A percentile compares a stretch with the other conserved stretches of the same genome.
phyloP scores from a whole-genome alignment of 371 early-diverging fungal species.

The Apophysomyces ossiformis region DNA sequence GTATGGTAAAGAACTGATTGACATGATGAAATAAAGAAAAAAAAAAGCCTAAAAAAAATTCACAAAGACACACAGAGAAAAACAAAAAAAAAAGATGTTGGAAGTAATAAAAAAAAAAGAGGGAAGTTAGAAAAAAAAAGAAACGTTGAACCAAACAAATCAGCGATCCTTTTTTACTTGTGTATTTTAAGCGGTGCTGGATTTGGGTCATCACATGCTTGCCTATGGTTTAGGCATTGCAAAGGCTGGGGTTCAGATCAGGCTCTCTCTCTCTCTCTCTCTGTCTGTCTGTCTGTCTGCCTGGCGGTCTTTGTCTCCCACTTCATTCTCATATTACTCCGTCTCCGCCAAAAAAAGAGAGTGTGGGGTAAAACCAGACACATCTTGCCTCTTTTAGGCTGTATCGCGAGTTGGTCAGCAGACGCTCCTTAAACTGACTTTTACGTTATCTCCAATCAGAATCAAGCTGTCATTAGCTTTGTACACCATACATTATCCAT shows the following conservation, averaged over 20 bases:
- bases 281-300: too few species aligned
- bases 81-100: not conserved
- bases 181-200: too few species aligned
- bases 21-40: not conserved
- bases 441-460: too few species aligned
- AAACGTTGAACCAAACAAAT: not conserved
- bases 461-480: too few species aligned
- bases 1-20: conserved; percentile 1
- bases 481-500: too few species aligned
- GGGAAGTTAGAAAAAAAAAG: not conserved
- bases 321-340: too few species aligned
- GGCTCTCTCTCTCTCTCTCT: not conserved
- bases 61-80: not conserved
- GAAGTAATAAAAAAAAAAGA: not conserved
- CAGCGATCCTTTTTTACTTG: not conserved
- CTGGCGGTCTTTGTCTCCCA: too few species aligned
- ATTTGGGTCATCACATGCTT: not conserved
- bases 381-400: too few species aligned
- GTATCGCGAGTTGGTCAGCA: too few species aligned
- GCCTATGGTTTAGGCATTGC: not conserved
- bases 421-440: too few species aligned
- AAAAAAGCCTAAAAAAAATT: not conserved
- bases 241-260: conserved; percentile 6
- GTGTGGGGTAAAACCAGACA: too few species aligned
- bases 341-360: too few species aligned